Evolutionary conservation across 192 early-diverging fungal genomes (phyloP).

Genomic region (Backusella luteola): DNA sequence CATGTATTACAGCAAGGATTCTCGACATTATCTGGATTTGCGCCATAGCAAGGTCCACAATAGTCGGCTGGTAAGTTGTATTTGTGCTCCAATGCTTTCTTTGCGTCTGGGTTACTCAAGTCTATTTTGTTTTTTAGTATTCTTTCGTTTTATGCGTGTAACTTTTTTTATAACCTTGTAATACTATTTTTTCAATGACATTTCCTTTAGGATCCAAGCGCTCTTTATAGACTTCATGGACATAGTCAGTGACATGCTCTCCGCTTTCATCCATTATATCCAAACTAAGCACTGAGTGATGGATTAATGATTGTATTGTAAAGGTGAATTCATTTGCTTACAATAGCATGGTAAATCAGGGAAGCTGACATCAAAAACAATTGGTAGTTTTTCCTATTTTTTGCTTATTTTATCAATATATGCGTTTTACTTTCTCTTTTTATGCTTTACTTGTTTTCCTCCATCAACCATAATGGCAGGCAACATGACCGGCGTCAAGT

Average conservation of each 20-base stretch:
- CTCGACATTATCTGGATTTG: slow-evolving; percentile 42
- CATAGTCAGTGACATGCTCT: slow-evolving; percentile 76
- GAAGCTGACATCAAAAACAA: slow-evolving; percentile 87
- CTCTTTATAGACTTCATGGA: slow-evolving; percentile 76
- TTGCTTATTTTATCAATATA: neutral
- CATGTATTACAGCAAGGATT: slow-evolving; percentile 89
- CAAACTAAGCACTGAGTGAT: slow-evolving; percentile 69
- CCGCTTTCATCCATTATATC: slow-evolving; percentile 95
- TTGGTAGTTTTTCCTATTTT: slow-evolving; percentile 74
- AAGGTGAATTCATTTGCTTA: slow-evolving; percentile 31
- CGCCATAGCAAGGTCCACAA: slow-evolving; percentile 90
- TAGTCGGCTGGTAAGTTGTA: slow-evolving; percentile 37
- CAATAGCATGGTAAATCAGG: slow-evolving; percentile 85
- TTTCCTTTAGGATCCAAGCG: slow-evolving; percentile 67
- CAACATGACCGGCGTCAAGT: slow-evolving; percentile 59
- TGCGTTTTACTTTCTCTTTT: neutral
- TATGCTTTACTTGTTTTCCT: slow-evolving; percentile 49
- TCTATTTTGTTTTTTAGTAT: slow-evolving; percentile 30
- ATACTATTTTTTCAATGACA: slow-evolving; percentile 57
- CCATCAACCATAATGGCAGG: slow-evolving; percentile 82
- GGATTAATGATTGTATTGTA: neutral
- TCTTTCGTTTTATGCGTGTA: neutral
- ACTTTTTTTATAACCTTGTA: slow-evolving; percentile 37
- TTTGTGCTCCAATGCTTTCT: slow-evolving; percentile 4
- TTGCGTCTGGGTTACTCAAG: slow-evolving; percentile 44